These are phyloP conservation scores for Penicillium tannophilum DNA, from an alignment of 495 filamentous ascomycete species.

Conservation along the genomic window DNA sequence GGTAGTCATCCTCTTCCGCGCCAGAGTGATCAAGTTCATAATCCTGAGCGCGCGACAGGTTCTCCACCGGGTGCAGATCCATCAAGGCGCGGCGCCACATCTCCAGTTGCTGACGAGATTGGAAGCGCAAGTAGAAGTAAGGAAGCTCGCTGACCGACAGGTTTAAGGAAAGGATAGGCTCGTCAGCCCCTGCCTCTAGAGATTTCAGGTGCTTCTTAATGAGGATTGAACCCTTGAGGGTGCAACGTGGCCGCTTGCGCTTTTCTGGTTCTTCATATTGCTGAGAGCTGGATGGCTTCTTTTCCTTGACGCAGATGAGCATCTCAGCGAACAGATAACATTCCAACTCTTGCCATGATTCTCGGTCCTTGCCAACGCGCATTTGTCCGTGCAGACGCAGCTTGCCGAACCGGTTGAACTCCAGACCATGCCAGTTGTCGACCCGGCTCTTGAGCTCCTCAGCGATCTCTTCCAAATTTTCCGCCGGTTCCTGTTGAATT, in stretches of 20 bases:
- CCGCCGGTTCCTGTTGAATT: constrained; percentile 51
- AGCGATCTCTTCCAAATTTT: constrained; percentile 80
- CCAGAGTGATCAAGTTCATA: constrained; percentile 81
- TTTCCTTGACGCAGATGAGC: constrained; percentile 99
- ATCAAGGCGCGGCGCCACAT: constrained; percentile 87
- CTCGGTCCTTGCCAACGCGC: constrained; percentile 92
- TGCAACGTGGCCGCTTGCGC: constrained; percentile 73
- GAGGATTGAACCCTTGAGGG: constrained; percentile 94
- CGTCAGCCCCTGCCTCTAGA: constrained; percentile 74
- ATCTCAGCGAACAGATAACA: constrained; percentile 98
- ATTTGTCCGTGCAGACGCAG: constrained; percentile 89
- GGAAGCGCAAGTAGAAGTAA: constrained; percentile 92
- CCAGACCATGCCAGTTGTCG: constrained; percentile 99
- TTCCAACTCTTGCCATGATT: constrained; percentile 97
- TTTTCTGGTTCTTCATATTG: constrained; percentile 56
- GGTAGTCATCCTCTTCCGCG: constrained; percentile 90
- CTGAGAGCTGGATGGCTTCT: constrained; percentile 66
- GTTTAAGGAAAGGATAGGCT: constrained; percentile 84
- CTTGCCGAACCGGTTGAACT: constrained; percentile 92
- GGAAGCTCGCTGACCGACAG: constrained; percentile 95
- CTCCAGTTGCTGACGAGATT: constrained; percentile 81
- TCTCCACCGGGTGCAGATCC: constrained; percentile 71
- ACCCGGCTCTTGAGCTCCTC: constrained; percentile 83
- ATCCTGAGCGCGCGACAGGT: constrained; percentile 63
- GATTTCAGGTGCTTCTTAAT: constrained; percentile 98